Percentiles rank a stretch among this genome's conserved stretches.
These are phyloP conservation scores for Jamesozyma rosinii DNA, from an alignment of 805 yeast species.

Conservation along the genomic window DNA sequence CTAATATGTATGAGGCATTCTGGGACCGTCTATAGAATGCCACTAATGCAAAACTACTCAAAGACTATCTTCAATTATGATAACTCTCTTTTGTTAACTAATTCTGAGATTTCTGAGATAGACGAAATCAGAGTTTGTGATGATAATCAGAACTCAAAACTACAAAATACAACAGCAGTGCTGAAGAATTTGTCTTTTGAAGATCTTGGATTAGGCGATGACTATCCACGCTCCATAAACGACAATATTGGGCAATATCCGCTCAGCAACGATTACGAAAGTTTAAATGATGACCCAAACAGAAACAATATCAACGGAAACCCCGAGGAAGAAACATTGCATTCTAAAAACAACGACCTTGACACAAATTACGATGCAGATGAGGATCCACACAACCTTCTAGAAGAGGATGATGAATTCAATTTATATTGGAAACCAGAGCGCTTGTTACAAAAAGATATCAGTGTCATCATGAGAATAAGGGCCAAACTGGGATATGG, in stretches of 20 bases:
- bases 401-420: constrained; percentile 17
- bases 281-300: constrained; percentile 12
- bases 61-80: constrained; percentile 56
- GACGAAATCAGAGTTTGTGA: constrained; percentile 23
- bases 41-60: constrained; percentile 57
- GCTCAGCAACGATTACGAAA: not conserved
- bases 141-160: constrained; percentile 11
- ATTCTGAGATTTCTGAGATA: constrained; percentile 24
- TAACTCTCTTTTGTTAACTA: constrained; percentile 55
- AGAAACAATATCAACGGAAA: constrained; percentile 8
- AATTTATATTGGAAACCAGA: constrained; percentile 29
- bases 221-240: constrained; percentile 5
- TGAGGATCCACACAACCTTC: constrained; percentile 8
- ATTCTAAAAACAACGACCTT: constrained; percentile 4
- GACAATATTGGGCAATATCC: not conserved
- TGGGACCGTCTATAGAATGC: constrained; percentile 77
- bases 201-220: constrained; percentile 26
- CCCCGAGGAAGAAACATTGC: constrained; percentile 1
- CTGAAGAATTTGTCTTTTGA: constrained; percentile 25
- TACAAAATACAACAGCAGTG: constrained; percentile 15
- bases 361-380: constrained; percentile 4
- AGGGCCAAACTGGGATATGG: constrained; percentile 72
- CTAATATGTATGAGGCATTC: constrained; percentile 85
- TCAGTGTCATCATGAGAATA: constrained; percentile 58
- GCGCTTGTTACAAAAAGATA: constrained; percentile 57